A percentile compares a stretch with the other conserved stretches of the same genome.
These are phyloP conservation scores for Serpula lacrymans DNA, from an alignment of 768 basidiomycete species.

Conservation along the genomic window DNA sequence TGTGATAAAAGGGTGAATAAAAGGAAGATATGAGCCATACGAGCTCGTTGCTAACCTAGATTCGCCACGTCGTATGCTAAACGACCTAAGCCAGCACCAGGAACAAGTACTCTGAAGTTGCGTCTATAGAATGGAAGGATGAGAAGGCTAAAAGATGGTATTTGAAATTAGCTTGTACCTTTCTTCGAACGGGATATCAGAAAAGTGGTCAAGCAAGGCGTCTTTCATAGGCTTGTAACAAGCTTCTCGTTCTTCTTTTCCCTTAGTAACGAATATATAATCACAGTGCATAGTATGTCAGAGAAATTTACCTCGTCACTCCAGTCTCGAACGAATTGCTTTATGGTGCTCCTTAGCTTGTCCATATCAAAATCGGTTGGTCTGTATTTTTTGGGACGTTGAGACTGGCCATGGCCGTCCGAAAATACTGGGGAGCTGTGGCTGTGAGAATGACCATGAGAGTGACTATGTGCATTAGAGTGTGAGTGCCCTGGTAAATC, in stretches of 20 bases:
- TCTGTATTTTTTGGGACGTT: constrained; percentile 30
- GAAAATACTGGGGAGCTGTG: no score
- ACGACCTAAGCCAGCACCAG: constrained; percentile 86
- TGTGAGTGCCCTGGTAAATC: constrained; percentile 19
- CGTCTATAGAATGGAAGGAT: constrained; percentile 30
- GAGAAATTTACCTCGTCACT: constrained; percentile 60
- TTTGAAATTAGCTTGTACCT: constrained; percentile 35
- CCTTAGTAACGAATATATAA: constrained; percentile 38
- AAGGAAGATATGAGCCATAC: neutral
- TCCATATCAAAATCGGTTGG: constrained; percentile 81
- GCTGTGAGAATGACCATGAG: constrained; percentile 22
- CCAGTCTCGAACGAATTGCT: constrained; percentile 95
- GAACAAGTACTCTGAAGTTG: constrained; percentile 74
- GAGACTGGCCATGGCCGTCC: no score
- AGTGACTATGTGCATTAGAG: constrained; percentile 33
- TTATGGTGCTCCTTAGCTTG: constrained; percentile 86
- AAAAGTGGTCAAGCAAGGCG: constrained; percentile 64
- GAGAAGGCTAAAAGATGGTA: neutral
- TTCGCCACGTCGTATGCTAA: constrained; percentile 86
- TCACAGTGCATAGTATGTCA: neutral
- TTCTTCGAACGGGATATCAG: constrained; percentile 48
- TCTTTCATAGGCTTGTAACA: constrained; percentile 83
- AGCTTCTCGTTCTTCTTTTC: constrained; percentile 67
- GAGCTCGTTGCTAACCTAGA: constrained; percentile 48
- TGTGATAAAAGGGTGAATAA: constrained; percentile 22